A percentile compares a stretch with the other conserved stretches of the same genome.
These are phyloP conservation scores for Saraca asoca DNA, from an alignment of 331 rosid genomes.

Conservation along the genomic window DNA sequence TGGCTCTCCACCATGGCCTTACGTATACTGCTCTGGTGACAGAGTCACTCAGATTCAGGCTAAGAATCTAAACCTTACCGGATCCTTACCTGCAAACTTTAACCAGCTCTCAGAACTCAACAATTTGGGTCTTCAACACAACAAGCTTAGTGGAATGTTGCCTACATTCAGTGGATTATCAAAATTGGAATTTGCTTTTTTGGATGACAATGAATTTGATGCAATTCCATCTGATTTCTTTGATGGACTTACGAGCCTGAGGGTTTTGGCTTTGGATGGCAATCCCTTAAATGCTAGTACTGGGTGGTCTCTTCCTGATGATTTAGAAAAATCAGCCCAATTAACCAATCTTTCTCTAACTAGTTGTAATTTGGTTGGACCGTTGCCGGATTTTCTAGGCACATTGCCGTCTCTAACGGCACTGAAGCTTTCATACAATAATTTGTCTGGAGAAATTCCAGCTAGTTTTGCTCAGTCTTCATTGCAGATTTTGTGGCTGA, in stretches of 20 bases:
- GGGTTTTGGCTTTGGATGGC: conserved; percentile 67
- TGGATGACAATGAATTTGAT: conserved; percentile 70
- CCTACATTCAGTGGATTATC: conserved; percentile 75
- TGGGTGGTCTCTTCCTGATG: conserved; percentile 73
- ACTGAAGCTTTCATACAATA: conserved; percentile 64
- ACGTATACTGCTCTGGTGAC: conserved; percentile 58
- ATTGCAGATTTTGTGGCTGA: conserved; percentile 78
- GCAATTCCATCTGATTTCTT: conserved; percentile 75
- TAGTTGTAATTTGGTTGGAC: conserved; percentile 65
- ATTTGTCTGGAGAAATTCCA: conserved; percentile 56
- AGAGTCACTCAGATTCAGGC: conserved; percentile 79
- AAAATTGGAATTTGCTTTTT: conserved; percentile 71
- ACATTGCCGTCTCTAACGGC: conserved; percentile 57
- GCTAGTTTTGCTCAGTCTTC: conserved; percentile 55
- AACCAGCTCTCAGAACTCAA: conserved; percentile 71
- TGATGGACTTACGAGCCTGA: conserved; percentile 50
- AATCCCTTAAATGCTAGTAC: conserved; percentile 57
- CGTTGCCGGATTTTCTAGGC: conserved; percentile 67
- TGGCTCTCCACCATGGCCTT: conserved; percentile 76
- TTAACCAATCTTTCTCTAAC: conserved; percentile 62
- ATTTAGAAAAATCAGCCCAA: conserved; percentile 60
- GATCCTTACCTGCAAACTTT: conserved; percentile 64
- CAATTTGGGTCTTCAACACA: conserved; percentile 79
- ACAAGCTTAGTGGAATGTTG: conserved; percentile 59
- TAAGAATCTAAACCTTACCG: conserved; percentile 63